These are phyloP conservation scores for Schizophyllum amplum DNA, from an alignment of 1,284 basidiomycete genomes.

Conservation along the genomic window DNA sequence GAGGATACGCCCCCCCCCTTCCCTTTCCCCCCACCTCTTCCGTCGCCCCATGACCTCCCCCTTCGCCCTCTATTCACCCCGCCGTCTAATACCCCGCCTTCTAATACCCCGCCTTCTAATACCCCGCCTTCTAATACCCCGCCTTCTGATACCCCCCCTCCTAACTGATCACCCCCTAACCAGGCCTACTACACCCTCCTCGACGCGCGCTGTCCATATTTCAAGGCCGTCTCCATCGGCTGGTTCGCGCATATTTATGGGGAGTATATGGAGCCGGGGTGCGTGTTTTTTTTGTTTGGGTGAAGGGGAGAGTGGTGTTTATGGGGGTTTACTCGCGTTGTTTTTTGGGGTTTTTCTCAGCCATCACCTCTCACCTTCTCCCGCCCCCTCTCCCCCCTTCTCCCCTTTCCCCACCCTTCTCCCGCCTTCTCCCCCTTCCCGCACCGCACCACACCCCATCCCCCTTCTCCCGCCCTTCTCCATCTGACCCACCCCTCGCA, in stretches of 20 bases:
- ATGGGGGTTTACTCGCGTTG: not conserved
- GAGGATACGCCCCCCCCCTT: too few species aligned
- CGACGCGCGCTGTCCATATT: conserved; percentile 51
- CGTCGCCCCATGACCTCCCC: too few species aligned
- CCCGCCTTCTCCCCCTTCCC: too few species aligned
- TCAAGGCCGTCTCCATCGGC: conserved; percentile 32
- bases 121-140: not conserved
- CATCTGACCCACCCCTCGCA: too few species aligned
- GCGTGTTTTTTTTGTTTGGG: conserved; percentile 1
- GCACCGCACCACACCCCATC: too few species aligned
- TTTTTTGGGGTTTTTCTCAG: not conserved
- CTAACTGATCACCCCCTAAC: too few species aligned
- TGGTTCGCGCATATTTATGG: conserved; percentile 10
- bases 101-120: not conserved
- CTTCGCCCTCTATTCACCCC: too few species aligned
- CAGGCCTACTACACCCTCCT: conserved; percentile 58
- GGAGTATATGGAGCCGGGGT: conserved; percentile 14
- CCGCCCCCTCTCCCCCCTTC: too few species aligned
- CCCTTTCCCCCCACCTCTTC: too few species aligned
- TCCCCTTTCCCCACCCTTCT: too few species aligned
- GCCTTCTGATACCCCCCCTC: not conserved
- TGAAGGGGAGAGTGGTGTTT: not conserved
- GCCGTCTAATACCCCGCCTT: conserved; percentile 1
- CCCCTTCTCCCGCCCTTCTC: too few species aligned
- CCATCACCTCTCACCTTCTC: too few species aligned